phyloP scores from a whole-genome alignment of 2,329 filamentous ascomycete species.

The Tolypocladium pustulatum region DNA sequence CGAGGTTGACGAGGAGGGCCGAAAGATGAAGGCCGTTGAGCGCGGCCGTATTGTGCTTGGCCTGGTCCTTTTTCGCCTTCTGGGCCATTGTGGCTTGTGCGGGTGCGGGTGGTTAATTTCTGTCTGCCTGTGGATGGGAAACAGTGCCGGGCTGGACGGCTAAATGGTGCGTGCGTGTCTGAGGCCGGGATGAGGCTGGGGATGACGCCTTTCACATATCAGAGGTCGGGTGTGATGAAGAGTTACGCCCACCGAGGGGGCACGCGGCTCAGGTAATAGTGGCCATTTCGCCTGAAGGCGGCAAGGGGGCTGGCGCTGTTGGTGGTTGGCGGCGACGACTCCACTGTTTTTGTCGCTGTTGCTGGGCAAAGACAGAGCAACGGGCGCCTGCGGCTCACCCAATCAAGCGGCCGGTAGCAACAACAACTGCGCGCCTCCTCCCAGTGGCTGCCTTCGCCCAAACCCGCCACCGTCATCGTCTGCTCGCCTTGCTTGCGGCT shows the following conservation, averaged over 20 bases:
- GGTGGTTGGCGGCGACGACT: neutral
- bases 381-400: slow-evolving; percentile 3
- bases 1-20: slow-evolving; percentile 56
- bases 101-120: neutral
- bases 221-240: neutral
- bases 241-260: neutral
- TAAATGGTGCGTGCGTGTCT: neutral
- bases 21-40: slow-evolving; percentile 77
- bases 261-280: neutral
- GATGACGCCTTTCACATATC: neutral
- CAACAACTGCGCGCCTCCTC: slow-evolving; percentile 6
- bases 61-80: slow-evolving; percentile 55
- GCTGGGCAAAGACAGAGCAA: slow-evolving; percentile 5
- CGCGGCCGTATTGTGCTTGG: slow-evolving; percentile 65
- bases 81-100: slow-evolving; percentile 39
- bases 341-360: slow-evolving; percentile 5
- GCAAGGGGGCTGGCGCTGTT: neutral
- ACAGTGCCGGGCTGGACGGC: neutral
- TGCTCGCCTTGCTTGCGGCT: neutral
- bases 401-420: slow-evolving; percentile 8
- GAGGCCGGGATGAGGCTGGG: neutral
- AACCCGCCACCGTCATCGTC: neutral
- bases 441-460: neutral
- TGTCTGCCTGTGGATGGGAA: neutral
- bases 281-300: neutral